These are phyloP conservation scores for Postia placenta DNA, from an alignment of 768 basidiomycete genomes.

Conservation along the genomic window DNA sequence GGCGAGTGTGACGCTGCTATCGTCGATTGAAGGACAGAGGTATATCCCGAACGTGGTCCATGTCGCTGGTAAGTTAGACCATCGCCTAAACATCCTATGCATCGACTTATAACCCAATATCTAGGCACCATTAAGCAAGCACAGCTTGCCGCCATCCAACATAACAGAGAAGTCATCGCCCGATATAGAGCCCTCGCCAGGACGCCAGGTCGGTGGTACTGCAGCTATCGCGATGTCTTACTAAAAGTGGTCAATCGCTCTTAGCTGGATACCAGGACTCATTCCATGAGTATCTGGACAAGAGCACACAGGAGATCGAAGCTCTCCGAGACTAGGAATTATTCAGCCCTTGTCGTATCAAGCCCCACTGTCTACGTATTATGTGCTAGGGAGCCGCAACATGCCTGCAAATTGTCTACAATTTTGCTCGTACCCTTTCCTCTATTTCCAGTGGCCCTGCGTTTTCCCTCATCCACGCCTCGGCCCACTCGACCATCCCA, in stretches of 20 bases:
- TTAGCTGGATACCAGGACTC: conserved; percentile 56
- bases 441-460: neutral
- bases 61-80: conserved; percentile 59
- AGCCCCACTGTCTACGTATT: neutral
- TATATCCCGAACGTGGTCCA: conserved; percentile 76
- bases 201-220: conserved; percentile 43
- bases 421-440: neutral
- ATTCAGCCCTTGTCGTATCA: neutral
- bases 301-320: conserved; percentile 56
- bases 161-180: conserved; percentile 68
- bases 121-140: conserved; percentile 84
- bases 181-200: conserved; percentile 52
- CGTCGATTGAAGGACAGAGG: conserved; percentile 47
- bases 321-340: conserved; percentile 49
- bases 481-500: conserved; percentile 22
- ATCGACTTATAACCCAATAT: neutral
- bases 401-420: neutral
- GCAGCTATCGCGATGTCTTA: too few relatives aligned
- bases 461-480: conserved; percentile 6
- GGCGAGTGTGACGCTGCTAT: conserved; percentile 71
- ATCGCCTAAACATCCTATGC: neutral
- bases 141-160: conserved; percentile 68
- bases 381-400: neutral
- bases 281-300: conserved; percentile 51
- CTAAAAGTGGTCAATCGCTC: too few relatives aligned